phyloP scores from a whole-genome alignment of 331 rosid species.

The Malus hybrid region DNA sequence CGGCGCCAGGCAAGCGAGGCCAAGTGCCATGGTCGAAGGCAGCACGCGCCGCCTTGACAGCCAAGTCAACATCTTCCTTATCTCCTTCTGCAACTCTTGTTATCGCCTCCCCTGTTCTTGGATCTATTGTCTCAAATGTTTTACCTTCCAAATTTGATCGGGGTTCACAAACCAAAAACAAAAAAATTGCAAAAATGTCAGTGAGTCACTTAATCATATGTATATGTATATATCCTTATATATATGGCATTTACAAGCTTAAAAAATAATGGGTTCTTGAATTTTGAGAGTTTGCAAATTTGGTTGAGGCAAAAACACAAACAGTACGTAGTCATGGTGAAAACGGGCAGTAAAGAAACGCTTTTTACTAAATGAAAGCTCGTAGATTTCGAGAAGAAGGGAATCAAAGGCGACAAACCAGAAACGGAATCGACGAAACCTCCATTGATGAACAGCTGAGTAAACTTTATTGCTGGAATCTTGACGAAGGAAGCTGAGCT shows the following conservation, averaged over 20 bases:
- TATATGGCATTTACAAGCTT: too few species aligned
- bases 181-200: not conserved
- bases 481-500: not conserved
- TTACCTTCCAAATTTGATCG: conserved; percentile 31
- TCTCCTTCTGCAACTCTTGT: conserved; percentile 49
- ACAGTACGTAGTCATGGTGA: too few species aligned
- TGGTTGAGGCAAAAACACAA: too few species aligned
- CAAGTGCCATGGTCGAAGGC: conserved; percentile 85
- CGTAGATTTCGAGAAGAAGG: too few species aligned
- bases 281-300: too few species aligned
- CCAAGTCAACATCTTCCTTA: conserved; percentile 61
- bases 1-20: conserved; percentile 73
- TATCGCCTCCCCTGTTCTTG: conserved; percentile 55
- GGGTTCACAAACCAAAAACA: not conserved
- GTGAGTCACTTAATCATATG: not conserved
- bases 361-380: too few species aligned
- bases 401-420: not conserved
- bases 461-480: not conserved
- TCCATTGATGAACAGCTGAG: not conserved
- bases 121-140: conserved; percentile 78
- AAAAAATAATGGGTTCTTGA: too few species aligned
- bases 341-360: too few species aligned
- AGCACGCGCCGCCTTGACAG: conserved; percentile 75
- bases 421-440: not conserved
- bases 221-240: too few species aligned